These are phyloP conservation scores for Blastomyces percursus DNA, from an alignment of 2,329 filamentous ascomycete species.

Conservation along the genomic window DNA sequence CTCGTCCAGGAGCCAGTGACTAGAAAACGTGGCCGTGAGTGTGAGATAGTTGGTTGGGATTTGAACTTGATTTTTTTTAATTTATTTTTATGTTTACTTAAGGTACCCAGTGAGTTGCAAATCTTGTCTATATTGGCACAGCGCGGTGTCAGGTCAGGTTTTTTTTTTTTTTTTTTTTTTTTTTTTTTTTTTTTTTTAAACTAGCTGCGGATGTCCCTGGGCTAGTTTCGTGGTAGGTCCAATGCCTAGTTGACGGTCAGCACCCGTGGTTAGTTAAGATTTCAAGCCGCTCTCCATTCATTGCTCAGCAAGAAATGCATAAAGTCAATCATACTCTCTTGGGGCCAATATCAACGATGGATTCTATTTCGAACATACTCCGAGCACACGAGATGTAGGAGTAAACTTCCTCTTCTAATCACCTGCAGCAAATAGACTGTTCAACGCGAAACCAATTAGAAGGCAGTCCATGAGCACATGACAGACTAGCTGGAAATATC, in stretches of 20 bases:
- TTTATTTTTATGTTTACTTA: no score
- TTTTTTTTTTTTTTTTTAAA: no score
- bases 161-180: no score
- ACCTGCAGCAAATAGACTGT: neutral
- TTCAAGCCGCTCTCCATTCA: no score
- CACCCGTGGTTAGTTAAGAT: no score
- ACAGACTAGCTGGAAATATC: neutral
- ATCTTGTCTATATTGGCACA: no score
- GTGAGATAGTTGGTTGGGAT: neutral
- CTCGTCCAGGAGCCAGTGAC: neutral
- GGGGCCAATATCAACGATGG: neutral
- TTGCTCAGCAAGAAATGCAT: neutral
- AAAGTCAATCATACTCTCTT: neutral
- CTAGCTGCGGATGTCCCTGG: neutral
- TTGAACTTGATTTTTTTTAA: neutral
- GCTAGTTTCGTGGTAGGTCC: neutral
- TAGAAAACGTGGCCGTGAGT: neutral
- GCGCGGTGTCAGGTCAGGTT: neutral
- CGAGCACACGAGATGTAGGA: neutral
- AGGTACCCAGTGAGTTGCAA: no score
- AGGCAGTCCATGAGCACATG: neutral
- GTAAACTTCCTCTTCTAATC: neutral
- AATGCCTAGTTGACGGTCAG: neutral
- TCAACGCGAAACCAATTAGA: neutral
- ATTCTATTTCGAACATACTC: neutral